Base-by-base conservation (phyloP, 208 protist species). In the Entamoeba moshkovskii region DNA sequence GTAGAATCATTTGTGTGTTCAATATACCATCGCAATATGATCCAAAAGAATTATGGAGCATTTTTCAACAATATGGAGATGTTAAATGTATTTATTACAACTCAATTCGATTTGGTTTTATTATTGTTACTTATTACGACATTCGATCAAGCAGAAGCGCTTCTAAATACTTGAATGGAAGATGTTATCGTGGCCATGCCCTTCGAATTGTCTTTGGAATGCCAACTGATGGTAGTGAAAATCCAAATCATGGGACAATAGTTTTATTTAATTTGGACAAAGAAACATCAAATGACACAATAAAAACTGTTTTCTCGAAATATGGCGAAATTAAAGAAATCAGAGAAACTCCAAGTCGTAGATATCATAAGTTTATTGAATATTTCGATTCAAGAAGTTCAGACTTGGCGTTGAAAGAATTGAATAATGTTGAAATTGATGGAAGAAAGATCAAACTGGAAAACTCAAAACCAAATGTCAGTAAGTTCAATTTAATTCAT, bases 321-420 rank as follows among this genome's bases (percentile, higher is more conserved):
- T 96, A 93, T 94, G 96, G 96, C n/a, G 94, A 96, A 25, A 95
- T 97, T 3, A 96, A 96, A 93, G 96, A 97, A 38, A 97, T 97
- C 29, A 45, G 96, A 38, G 94, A 96, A 3, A 96, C 96, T 8
- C 96, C 96, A 5, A 96, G 96, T 92, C 97, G 97, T 59, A 95
- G 95, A 52, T 93, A 95, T 42, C 96, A 97, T 47, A 95, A 95
- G 44, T 97, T 97, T 48, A 95, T 97, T 45, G 96, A 97, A 92
- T 97, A 95, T 46, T 97, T 93, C 93, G 96, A 97, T 92, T 92
- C 95, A 15, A 93, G 96, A 66, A 52, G 96, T 42, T 96, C 96
- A n/a, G 93, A 95, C 1, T 49, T 52, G 22, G 96, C 96, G 5
- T 94, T 97, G 45, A 94, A 95, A 38, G 22, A 46, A n/a, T 93